Evolutionary conservation across 2,329 filamentous ascomycete genomes (phyloP), one percentile per base, ranked within the genome.

Genomic region (Calonectria fujianensis): DNA sequence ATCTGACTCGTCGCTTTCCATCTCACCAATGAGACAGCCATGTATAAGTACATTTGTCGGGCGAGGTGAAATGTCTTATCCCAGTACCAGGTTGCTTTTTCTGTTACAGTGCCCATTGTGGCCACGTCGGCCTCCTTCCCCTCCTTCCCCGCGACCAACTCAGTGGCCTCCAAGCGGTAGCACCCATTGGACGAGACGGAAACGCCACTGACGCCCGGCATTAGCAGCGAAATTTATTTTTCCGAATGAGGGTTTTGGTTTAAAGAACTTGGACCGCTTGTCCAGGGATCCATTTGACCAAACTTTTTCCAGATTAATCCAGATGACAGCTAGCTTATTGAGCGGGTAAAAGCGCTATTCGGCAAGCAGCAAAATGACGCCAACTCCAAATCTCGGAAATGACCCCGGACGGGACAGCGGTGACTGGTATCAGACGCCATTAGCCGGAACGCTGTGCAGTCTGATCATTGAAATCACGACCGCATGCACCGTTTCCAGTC

Each of bases 381-480:
- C 37, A 63, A 37, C 13, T 20, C 45, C 45, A 48, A 24, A 48
- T 48, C 4, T 48, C n/a, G 57, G 57, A 20, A 29, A 4, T 6
- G 3, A 29, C 3, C 4, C 39, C 8, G 13, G 27, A 16, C 35
- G 10, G 9, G 24, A 41, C 29, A 24, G 7, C 16, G 24, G 41
- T 16, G 4, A 63, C 18, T 63, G 57, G 57, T 63, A 63, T 41
- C 57, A 63, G 0, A 41, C 37, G 11, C 57, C 57, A 11, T 29
- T 63, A 2, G 57, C 57, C 5, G 57, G 57, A 11, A 63, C 39
- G 2, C 2, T 63, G 10, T 41, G 35, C 57, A 39, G 35, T 14
- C 10, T 63, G n/a, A 11, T 63, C 14, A n/a, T 63, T 11, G 57
- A 63, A 39, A 27, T 39, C 37, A 63, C 57, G 14, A 27, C 57